Conservation (phyloP, 2,329 filamentous ascomycete species). For the Aspergillus ochraceus region DNA sequence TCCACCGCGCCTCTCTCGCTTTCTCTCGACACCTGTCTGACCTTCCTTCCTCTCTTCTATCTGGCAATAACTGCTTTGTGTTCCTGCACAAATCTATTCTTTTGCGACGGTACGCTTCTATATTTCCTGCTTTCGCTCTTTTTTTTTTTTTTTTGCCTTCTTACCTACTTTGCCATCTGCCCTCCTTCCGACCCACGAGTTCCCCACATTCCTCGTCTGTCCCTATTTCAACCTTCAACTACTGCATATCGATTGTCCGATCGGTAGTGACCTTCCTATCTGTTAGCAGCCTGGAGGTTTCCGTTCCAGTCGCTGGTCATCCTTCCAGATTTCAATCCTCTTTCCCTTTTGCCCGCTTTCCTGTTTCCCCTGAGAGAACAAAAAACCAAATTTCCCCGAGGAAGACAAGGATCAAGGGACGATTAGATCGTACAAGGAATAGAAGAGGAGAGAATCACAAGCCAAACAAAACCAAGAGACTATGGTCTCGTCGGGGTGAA, state of each 20-base stretch:
- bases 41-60: slow-evolving; percentile 10
- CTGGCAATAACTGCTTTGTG: slow-evolving; percentile 9
- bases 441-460: background rate
- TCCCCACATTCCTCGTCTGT: slow-evolving; percentile 12
- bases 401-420: background rate
- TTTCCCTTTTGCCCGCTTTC: slow-evolving; percentile 8
- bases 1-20: background rate
- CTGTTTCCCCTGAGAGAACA: slow-evolving; percentile 2
- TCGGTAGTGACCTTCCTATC: slow-evolving; percentile 20
- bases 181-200: slow-evolving; percentile 19
- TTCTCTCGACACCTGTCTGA: slow-evolving; percentile 13
- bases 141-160: background rate
- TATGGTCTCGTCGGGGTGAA: slow-evolving; percentile 39
- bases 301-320: slow-evolving; percentile 9
- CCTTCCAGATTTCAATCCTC: slow-evolving; percentile 9
- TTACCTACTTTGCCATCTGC: slow-evolving; percentile 6
- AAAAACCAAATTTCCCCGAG: background rate
- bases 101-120: slow-evolving; percentile 22
- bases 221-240: slow-evolving; percentile 9
- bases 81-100: slow-evolving; percentile 6
- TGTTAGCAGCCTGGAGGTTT: slow-evolving; percentile 17
- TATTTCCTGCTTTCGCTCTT: slow-evolving; percentile 12
- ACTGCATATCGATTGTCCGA: slow-evolving; percentile 19
- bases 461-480: slow-evolving; percentile 20
- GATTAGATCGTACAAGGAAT: background rate